Evolutionary conservation across 169 alveolate species (phyloP).

Genomic region (Plasmodium malariae): DNA sequence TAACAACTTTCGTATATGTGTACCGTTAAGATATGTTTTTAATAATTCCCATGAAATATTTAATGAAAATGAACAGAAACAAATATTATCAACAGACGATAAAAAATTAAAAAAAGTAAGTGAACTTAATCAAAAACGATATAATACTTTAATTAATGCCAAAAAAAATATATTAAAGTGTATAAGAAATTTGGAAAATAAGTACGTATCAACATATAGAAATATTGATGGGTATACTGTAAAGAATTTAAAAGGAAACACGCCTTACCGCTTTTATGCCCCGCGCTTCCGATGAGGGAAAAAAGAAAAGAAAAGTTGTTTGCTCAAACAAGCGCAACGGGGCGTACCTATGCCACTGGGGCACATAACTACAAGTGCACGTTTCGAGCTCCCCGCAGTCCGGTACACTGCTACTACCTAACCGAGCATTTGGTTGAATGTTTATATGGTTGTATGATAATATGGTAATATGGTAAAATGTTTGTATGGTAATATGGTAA

Average conservation of each 20-base stretch:
- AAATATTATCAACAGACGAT: conserved; percentile 45
- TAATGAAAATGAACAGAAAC: conserved; percentile 48
- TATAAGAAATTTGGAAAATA: conserved; percentile 39
- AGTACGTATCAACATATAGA: conserved; percentile 23
- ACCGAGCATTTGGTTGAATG: no score
- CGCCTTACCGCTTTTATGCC: conserved; percentile 41
- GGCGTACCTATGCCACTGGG: no score
- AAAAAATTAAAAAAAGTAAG: conserved; percentile 51
- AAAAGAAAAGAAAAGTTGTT: no score
- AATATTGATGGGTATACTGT: conserved; percentile 59
- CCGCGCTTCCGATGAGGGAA: conserved; percentile 55
- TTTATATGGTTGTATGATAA: no score
- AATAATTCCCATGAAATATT: conserved; percentile 60
- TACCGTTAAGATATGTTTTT: conserved; percentile 57
- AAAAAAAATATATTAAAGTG: conserved; percentile 19
- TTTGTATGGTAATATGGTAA: no score
- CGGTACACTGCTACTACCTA: no score
- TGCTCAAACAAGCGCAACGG: no score
- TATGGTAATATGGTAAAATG: no score
- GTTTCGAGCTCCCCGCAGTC: no score
- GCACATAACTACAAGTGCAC: no score
- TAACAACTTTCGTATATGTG: conserved; percentile 21
- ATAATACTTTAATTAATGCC: conserved; percentile 16
- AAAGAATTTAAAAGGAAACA: not conserved
- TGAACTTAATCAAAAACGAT: conserved; percentile 15